Conservation (phyloP, 305 asterid species). For the Fraxinus latifolia region DNA sequence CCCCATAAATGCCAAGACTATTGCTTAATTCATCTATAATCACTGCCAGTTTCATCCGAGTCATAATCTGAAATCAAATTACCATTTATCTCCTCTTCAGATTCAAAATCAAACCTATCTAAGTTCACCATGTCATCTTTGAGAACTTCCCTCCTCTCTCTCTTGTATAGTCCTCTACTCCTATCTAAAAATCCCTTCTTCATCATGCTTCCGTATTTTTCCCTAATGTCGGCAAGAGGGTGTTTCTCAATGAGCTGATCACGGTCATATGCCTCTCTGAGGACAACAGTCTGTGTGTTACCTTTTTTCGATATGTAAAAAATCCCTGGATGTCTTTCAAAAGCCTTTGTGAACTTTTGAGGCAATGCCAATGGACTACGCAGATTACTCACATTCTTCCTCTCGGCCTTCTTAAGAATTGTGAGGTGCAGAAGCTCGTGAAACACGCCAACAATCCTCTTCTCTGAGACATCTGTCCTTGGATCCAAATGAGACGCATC, state of each 20-base stretch:
- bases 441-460: constrained; percentile 84
- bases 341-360: constrained; percentile 84
- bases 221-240: constrained; percentile 60
- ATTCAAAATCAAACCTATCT: constrained; percentile 30
- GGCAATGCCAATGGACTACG: constrained; percentile 74
- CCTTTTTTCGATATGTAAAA: constrained; percentile 83
- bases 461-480: constrained; percentile 81
- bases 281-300: constrained; percentile 67
- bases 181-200: constrained; percentile 63
- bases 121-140: constrained; percentile 27
- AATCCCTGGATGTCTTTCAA: constrained; percentile 87
- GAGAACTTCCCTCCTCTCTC: constrained; percentile 21
- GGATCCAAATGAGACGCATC: constrained; percentile 76
- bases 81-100: constrained; percentile 49
- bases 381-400: constrained; percentile 72
- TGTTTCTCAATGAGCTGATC: constrained; percentile 62
- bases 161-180: constrained; percentile 68
- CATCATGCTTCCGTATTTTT: constrained; percentile 59
- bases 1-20: background rate
- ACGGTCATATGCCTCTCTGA: constrained; percentile 76
- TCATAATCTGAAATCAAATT: constrained; percentile 52
- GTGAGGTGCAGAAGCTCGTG: constrained; percentile 86
- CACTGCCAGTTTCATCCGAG: constrained; percentile 43
- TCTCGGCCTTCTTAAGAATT: constrained; percentile 54
- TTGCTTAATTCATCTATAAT: background rate